Evolutionary conservation across 2,329 filamentous ascomycete genomes (phyloP), one percentile per base, ranked within the genome.

Genomic region (Chrysoporthe austroafricana): DNA sequence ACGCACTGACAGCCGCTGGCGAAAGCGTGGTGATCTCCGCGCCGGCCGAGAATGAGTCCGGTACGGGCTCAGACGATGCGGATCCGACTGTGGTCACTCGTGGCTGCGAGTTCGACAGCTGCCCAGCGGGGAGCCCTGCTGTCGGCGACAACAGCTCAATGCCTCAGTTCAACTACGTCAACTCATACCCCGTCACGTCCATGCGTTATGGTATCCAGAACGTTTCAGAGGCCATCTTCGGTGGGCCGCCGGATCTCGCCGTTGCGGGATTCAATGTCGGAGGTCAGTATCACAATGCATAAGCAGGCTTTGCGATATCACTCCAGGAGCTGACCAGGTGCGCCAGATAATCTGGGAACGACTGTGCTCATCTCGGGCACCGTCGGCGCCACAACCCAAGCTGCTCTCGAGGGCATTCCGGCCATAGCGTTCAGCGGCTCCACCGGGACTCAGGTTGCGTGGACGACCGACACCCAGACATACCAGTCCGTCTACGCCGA

Each of bases 151-250:
- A 91, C 73, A 77, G 79, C 11, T 83, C 84, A 0, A 80, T 85
- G 69, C 81, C 86, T 0, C 84, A 85, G 5, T 82, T 91, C 61
- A 90, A 91, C 81, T 92, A 90, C 81, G 90, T 92, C 64, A 92
- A 92, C 79, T 89, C 87, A 0, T 91, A 81, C 77, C 89, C 90
- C 0, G 86, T 87, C 1, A 91, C 89, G 0, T 80, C 86, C 1
- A 87, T 90, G 73, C 83, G 85, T 64, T 85, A 86, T 74, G 90
- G 89, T 43, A 86, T 91, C 74, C 78, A 87, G 68, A 83, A 79
- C 4, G 81, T 88, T 34, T 84, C 82, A 0, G 82, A 84, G 0
- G 78, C 81, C 50, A 79, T 87, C 64, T 91, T 88, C 80, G 81
- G 81, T 60, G 80, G 80, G 4, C 74, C 76, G 1, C 84, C 88